These are phyloP conservation scores for Ophiorrhiza pumila DNA, from an alignment of 257 asterid species.

Conservation along the genomic window DNA sequence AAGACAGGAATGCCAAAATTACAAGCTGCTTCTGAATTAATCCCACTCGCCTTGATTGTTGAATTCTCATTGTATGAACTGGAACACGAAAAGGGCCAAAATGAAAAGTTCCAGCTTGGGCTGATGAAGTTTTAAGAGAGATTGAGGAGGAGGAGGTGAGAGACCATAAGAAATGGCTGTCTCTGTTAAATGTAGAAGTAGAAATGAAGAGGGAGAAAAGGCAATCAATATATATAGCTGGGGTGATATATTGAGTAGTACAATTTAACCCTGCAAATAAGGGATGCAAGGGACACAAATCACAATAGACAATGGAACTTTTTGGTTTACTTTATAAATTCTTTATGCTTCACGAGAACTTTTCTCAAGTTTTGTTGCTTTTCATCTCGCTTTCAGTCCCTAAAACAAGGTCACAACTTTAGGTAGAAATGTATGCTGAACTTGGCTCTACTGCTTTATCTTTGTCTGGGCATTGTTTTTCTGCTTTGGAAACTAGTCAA, in stretches of 20 bases:
- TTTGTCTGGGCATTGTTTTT: constrained; percentile 20
- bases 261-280: constrained; percentile 32
- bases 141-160: too few relatives aligned
- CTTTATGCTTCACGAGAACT: constrained; percentile 33
- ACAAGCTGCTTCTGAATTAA: constrained; percentile 24
- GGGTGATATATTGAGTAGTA: constrained; percentile 17
- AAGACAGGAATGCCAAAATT: constrained; percentile 14
- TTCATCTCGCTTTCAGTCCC: constrained; percentile 31
- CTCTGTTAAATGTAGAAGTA: too few relatives aligned
- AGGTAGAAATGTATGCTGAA: constrained; percentile 4
- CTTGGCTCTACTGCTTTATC: constrained; percentile 18
- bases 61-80: constrained; percentile 11
- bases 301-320: constrained; percentile 34
- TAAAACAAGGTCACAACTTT: constrained; percentile 22
- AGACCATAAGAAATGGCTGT: too few relatives aligned
- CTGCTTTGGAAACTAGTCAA: constrained; percentile 34
- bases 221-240: neutral
- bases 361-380: constrained; percentile 16
- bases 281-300: constrained; percentile 30
- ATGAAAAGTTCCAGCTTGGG: too few relatives aligned
- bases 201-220: neutral
- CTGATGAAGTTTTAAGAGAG: neutral
- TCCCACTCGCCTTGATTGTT: constrained; percentile 13
- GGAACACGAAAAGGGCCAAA: too few relatives aligned
- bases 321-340: constrained; percentile 20